Base-by-base conservation (phyloP, 2,329 filamentous ascomycete species). In the Alternaria dauci region DNA sequence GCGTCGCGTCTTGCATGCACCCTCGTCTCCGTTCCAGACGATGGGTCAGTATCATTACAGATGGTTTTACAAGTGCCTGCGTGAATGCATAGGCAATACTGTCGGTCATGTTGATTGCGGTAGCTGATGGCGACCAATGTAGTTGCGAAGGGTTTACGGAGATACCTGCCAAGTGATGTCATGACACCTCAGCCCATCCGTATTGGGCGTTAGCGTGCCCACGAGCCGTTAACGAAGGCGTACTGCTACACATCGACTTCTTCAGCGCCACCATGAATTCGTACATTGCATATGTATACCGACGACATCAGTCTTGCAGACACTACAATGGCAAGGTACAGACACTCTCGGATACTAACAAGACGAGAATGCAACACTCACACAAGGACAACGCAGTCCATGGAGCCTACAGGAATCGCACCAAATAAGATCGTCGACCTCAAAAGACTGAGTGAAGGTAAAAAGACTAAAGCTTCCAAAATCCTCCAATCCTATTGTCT, bases 61-160 rank as follows among this genome's bases (percentile, higher is more conserved):
- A 1, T 14, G 6, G 11, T 5, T 3, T 7, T n/a, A 34, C 14
- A 38, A 11, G 4, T 16, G 16, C 16, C n/a, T 12, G 23, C 25
- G 1, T 7, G 4, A 7, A 5, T 4, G 2, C 1, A 4, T 25
- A n/a, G 14, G 4, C 0, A 4, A n/a, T 23, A 34, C 16, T n/a
- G 8, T 2, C 4, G 20, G 16, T 25, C 46, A 25, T 7, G n/a
- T 5, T 7, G 1, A 34, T 12, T 14, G 20, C 8, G 46, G 30
- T n/a, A n/a, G 6, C 14, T 50, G 46, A 36, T 8, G n/a, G 2
- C 9, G 14, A 26, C 14, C 23, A 20, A 12, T 25, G 20, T 8
- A 2, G 20, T 5, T 42, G 20, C 0, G 2, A 42, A 25, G 39
- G 11, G 11, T 42, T 8, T 20, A 25, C 3, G 20, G 16, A 7